These are phyloP conservation scores for Amanita jacksonii DNA, from an alignment of 768 basidiomycete genomes.

Conservation along the genomic window DNA sequence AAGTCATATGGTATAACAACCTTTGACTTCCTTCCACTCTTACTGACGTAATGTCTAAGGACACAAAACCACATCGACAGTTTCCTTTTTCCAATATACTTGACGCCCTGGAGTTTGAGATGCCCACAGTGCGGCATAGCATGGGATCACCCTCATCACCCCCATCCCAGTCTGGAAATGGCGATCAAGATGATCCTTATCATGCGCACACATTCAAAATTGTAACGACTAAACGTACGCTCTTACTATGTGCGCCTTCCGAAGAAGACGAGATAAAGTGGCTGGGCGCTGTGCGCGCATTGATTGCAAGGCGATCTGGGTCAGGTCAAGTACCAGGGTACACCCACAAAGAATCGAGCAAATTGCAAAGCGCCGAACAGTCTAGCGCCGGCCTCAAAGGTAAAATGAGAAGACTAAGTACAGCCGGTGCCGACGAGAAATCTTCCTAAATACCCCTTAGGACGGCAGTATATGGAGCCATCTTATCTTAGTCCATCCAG, in stretches of 20 bases:
- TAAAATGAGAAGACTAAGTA: slow-evolving; percentile 39
- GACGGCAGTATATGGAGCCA: too few relatives aligned
- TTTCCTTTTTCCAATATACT: slow-evolving; percentile 81
- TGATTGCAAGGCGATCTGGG: slow-evolving; percentile 67
- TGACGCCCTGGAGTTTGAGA: slow-evolving; percentile 85
- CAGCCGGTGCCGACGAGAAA: slow-evolving; percentile 20
- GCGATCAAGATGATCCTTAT: slow-evolving; percentile 36
- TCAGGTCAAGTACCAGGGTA: slow-evolving; percentile 42
- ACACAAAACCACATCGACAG: slow-evolving; percentile 79
- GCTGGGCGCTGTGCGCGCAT: slow-evolving; percentile 88
- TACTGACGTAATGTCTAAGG: slow-evolving; percentile 37
- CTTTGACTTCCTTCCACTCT: slow-evolving; percentile 16
- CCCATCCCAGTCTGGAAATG: slow-evolving; percentile 21
- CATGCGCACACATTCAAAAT: slow-evolving; percentile 81
- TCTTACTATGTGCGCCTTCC: slow-evolving; percentile 84
- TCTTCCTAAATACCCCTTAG: background rate
- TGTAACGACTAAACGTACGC: slow-evolving; percentile 85
- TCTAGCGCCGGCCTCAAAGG: slow-evolving; percentile 29
- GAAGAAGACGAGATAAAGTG: slow-evolving; percentile 99
- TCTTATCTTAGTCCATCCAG: too few relatives aligned
- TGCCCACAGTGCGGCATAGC: slow-evolving; percentile 44
- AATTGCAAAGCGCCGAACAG: background rate
- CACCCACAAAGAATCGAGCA: slow-evolving; percentile 18
- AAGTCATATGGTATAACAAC: slow-evolving; percentile 77
- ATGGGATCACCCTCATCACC: slow-evolving; percentile 30